Percentiles rank a stretch among this genome's conserved stretches.
Evolutionary conservation across 2,329 filamentous ascomycete species (phyloP).

Genomic region (Calonectria crousiana): DNA sequence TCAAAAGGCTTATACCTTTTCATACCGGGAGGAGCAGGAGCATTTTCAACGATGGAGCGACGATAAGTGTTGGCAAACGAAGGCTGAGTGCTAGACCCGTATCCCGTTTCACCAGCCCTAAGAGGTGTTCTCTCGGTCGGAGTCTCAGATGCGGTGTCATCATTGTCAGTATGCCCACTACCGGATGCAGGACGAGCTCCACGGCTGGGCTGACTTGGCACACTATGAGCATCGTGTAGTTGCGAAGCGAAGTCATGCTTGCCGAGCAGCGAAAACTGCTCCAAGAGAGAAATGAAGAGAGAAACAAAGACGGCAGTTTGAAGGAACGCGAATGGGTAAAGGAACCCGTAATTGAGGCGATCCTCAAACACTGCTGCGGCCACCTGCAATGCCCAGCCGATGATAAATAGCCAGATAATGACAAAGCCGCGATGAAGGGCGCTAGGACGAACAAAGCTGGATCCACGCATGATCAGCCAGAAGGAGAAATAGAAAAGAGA

Average conservation of each 20-base stretch:
- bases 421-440: conserved; percentile 87
- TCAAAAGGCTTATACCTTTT: conserved; percentile 63
- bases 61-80: conserved; percentile 70
- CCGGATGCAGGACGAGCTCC: conserved; percentile 22
- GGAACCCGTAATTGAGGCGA: conserved; percentile 77
- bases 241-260: conserved; percentile 78
- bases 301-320: conserved; percentile 82
- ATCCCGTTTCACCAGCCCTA: conserved; percentile 49
- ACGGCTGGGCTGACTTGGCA: conserved; percentile 52
- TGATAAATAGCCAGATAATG: conserved; percentile 84
- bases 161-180: conserved; percentile 39
- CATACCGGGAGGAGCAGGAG: conserved; percentile 36
- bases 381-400: conserved; percentile 81
- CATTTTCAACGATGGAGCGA: conserved; percentile 56
- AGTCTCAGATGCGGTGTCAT: conserved; percentile 42
- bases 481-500: conserved; percentile 83
- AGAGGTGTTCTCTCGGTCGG: conserved; percentile 69
- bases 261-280: conserved; percentile 80
- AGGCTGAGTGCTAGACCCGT: conserved; percentile 56
- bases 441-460: conserved; percentile 84
- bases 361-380: conserved; percentile 81
- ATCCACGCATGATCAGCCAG: conserved; percentile 85
- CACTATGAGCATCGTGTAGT: conserved; percentile 63
- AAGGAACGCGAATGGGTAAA: conserved; percentile 86
- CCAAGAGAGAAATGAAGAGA: conserved; percentile 79